Conservation (phyloP, 2,329 filamentous ascomycete genomes). For the Colletotrichum coccodes region DNA sequence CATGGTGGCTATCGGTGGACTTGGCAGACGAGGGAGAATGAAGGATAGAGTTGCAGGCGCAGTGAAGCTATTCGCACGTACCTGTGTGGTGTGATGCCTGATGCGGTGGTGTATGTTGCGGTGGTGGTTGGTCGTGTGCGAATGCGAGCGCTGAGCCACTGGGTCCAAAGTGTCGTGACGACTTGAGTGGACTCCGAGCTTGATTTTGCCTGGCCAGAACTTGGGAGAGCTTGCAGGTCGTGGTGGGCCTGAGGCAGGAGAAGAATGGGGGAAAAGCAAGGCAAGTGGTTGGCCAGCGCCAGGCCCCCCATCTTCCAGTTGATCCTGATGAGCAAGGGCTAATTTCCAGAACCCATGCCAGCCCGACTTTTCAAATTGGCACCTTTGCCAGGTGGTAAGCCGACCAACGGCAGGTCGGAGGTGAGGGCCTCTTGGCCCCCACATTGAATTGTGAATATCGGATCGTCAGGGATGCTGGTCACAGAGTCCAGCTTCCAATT, state of each 20-base stretch:
- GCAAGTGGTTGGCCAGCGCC: neutral
- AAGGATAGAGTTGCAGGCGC: neutral
- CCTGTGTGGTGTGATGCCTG: neutral
- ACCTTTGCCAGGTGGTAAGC: neutral
- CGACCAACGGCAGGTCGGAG: neutral
- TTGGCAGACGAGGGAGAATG: neutral
- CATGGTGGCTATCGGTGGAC: slow-evolving; percentile 50
- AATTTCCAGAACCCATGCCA: slow-evolving; percentile 8
- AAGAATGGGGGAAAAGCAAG: neutral
- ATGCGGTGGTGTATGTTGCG: neutral
- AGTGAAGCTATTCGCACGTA: neutral
- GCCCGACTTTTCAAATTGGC: neutral
- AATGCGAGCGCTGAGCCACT: neutral
- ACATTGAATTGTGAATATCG: neutral
- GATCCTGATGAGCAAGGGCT: slow-evolving; percentile 12
- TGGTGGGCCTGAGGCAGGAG: neutral
- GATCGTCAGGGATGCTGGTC: slow-evolving; percentile 1
- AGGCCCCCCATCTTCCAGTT: neutral
- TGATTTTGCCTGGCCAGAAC: neutral
- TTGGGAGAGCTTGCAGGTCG: neutral
- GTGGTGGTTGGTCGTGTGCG: neutral
- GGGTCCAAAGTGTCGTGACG: neutral
- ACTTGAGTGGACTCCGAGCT: neutral
- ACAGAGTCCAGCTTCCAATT: neutral
- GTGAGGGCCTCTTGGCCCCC: neutral